These are phyloP conservation scores for Ogataea ganodermae DNA, from an alignment of 805 yeast genomes.

Conservation along the genomic window DNA sequence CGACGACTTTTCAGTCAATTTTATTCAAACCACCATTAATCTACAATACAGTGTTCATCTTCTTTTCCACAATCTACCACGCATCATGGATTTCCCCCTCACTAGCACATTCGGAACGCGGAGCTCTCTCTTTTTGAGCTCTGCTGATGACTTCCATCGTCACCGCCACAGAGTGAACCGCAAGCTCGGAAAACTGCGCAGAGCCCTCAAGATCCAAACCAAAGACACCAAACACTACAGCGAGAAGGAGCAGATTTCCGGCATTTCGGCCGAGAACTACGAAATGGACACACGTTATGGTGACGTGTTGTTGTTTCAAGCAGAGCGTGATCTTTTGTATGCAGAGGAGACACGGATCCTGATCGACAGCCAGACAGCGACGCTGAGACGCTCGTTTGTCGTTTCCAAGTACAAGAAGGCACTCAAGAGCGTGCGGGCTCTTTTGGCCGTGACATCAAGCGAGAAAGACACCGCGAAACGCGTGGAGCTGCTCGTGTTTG, in stretches of 20 bases:
- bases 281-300: slow-evolving; percentile 54
- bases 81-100: slow-evolving; percentile 48
- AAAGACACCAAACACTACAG: slow-evolving; percentile 66
- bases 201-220: slow-evolving; percentile 59
- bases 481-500: slow-evolving; percentile 41
- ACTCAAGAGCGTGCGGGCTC: slow-evolving; percentile 42
- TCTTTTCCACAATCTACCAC: background rate
- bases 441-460: slow-evolving; percentile 42
- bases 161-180: slow-evolving; percentile 66
- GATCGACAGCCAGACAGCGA: slow-evolving; percentile 54
- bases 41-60: background rate
- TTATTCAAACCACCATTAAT: background rate
- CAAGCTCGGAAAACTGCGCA: slow-evolving; percentile 64
- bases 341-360: slow-evolving; percentile 63
- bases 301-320: slow-evolving; percentile 58
- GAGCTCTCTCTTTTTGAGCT: slow-evolving; percentile 59
- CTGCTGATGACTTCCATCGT: slow-evolving; percentile 68
- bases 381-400: slow-evolving; percentile 51
- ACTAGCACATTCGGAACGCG: slow-evolving; percentile 55
- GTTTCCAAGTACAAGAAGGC: slow-evolving; percentile 71
- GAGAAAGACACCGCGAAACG: slow-evolving; percentile 39
- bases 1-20: slow-evolving; percentile 1
- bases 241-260: slow-evolving; percentile 47
- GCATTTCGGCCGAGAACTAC: slow-evolving; percentile 51
- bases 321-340: slow-evolving; percentile 75